A percentile compares a stretch with the other conserved stretches of the same genome.
These are phyloP conservation scores for Penicillium sp. DNA, from an alignment of 2,329 filamentous ascomycete species.

Conservation along the genomic window DNA sequence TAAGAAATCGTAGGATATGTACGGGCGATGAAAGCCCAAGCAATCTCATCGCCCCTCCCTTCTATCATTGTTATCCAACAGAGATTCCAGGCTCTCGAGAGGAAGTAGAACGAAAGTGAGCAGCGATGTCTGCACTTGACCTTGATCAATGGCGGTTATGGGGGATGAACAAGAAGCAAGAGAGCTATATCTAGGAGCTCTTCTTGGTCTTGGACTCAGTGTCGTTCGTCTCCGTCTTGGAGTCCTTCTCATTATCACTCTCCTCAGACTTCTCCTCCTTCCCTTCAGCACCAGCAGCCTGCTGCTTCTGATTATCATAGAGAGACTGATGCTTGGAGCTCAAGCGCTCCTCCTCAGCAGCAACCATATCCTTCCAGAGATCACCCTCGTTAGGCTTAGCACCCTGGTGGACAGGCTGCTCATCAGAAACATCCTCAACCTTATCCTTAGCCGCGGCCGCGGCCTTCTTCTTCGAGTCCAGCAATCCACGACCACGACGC, in stretches of 20 bases:
- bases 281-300: neutral
- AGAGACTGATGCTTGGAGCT: conserved; percentile 41
- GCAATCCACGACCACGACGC: conserved; percentile 59
- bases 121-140: neutral
- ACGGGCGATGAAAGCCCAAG: conserved; percentile 1
- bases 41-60: neutral
- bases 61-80: neutral
- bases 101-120: neutral
- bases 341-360: conserved; percentile 45
- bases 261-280: conserved; percentile 17
- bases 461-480: conserved; percentile 66
- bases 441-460: conserved; percentile 73
- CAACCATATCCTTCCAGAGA: conserved; percentile 70
- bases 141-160: neutral
- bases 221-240: conserved; percentile 11
- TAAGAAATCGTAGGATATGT: conserved; percentile 12
- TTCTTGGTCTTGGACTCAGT: conserved; percentile 14
- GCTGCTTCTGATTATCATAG: conserved; percentile 17
- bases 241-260: conserved; percentile 17
- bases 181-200: neutral
- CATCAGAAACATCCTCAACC: conserved; percentile 67
- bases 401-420: conserved; percentile 77
- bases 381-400: conserved; percentile 69
- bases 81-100: neutral
- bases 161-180: neutral